These are phyloP conservation scores for Colletotrichum kahawae DNA, from an alignment of 2,329 filamentous ascomycete species.

Conservation along the genomic window DNA sequence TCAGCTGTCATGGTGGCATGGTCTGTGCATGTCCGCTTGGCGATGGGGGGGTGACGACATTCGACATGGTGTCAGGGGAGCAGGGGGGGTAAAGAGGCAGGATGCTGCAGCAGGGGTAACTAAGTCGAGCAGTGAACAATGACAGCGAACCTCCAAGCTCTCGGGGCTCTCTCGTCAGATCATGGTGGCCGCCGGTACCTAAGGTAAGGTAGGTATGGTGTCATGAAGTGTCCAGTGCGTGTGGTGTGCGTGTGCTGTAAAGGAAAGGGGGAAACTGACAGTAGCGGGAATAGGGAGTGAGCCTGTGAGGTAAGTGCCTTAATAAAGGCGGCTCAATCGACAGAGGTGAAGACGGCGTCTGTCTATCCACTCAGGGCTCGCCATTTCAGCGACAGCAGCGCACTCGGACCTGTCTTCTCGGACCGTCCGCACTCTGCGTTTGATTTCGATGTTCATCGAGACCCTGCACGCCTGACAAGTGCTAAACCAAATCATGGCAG, in stretches of 20 bases:
- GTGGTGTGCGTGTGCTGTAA: not conserved
- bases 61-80: not conserved
- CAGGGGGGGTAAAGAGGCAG: not conserved
- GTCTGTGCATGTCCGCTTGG: not conserved
- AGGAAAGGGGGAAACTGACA: not conserved
- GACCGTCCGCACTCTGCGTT: constrained; percentile 12
- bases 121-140: not conserved
- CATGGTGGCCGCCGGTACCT: not conserved
- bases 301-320: not conserved
- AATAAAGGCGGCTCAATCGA: not conserved
- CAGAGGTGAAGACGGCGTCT: not conserved
- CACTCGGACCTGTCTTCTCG: constrained; percentile 7
- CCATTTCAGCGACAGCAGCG: not conserved
- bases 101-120: not conserved
- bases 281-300: not conserved
- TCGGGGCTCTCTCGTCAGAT: not conserved
- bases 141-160: not conserved
- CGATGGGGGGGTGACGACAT: constrained; percentile 18
- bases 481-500: constrained; percentile 9
- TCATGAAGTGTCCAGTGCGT: not conserved
- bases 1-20: not conserved
- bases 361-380: not conserved
- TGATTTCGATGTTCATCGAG: constrained; percentile 20
- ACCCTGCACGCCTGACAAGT: constrained; percentile 14
- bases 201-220: not conserved